Evolutionary conservation across 768 basidiomycete genomes (phyloP).

Genomic region (Tricholoma flavovirens): DNA sequence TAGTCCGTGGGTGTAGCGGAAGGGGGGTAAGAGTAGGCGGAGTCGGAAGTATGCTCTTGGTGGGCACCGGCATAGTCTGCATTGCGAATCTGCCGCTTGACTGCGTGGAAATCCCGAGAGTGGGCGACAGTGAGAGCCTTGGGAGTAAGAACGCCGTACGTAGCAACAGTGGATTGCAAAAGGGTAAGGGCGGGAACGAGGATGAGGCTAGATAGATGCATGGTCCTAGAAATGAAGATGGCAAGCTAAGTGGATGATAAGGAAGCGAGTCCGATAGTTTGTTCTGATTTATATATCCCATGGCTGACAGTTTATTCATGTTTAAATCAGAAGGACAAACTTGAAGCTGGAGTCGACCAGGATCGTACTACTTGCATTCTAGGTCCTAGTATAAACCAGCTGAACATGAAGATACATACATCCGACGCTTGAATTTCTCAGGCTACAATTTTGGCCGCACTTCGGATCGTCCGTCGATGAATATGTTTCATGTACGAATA

Average conservation of each 20-base stretch:
- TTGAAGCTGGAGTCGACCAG: no score
- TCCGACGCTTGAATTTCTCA: no score
- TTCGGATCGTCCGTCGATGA: no score
- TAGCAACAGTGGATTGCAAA: conserved; percentile 7
- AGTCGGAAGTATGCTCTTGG: background rate
- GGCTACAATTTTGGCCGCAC: no score
- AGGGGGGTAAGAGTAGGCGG: background rate
- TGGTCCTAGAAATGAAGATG: background rate
- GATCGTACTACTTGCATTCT: no score
- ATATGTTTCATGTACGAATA: no score
- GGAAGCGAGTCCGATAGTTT: no score
- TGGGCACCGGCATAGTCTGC: conserved; percentile 10
- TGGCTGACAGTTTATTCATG: background rate
- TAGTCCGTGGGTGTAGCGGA: background rate
- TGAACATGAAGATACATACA: no score
- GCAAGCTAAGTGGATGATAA: background rate
- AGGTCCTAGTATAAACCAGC: no score
- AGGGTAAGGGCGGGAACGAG: conserved; percentile 10
- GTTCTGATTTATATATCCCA: background rate
- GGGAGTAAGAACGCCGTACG: no score
- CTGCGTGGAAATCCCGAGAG: background rate
- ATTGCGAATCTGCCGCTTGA: conserved; percentile 8
- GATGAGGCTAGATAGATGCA: conserved; percentile 9
- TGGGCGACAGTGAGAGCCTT: background rate
- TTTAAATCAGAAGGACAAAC: no score